phyloP scores from a whole-genome alignment of 2,329 filamentous ascomycete species.

The Fusarium incarnatum region DNA sequence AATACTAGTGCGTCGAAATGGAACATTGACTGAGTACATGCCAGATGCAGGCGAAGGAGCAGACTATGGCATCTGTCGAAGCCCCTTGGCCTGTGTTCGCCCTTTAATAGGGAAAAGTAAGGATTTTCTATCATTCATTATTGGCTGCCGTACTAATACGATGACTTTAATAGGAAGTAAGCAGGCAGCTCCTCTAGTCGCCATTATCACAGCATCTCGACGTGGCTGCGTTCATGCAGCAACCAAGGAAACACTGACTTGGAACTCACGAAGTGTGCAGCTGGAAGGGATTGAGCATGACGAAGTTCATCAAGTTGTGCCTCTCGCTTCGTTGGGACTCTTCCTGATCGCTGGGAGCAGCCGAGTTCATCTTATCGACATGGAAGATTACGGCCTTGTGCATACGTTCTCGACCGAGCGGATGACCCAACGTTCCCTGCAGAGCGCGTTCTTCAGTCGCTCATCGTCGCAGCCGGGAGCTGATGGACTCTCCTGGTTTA shows the following conservation, averaged over 20 bases:
- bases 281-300: slow-evolving; percentile 60
- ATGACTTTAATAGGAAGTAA: slow-evolving; percentile 19
- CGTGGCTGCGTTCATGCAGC: slow-evolving; percentile 64
- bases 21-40: slow-evolving; percentile 69
- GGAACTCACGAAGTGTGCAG: slow-evolving; percentile 62
- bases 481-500: slow-evolving; percentile 70
- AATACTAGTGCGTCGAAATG: slow-evolving; percentile 72
- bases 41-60: slow-evolving; percentile 56
- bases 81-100: slow-evolving; percentile 63
- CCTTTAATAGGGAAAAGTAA: slow-evolving; percentile 60
- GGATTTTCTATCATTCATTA: slow-evolving; percentile 18
- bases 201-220: slow-evolving; percentile 60
- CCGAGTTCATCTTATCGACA: slow-evolving; percentile 68
- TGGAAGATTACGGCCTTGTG: slow-evolving; percentile 61
- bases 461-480: slow-evolving; percentile 62
- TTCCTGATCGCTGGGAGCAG: slow-evolving; percentile 70
- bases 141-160: not conserved
- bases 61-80: slow-evolving; percentile 64
- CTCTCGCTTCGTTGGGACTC: slow-evolving; percentile 67
- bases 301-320: slow-evolving; percentile 65
- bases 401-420: slow-evolving; percentile 70
- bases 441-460: slow-evolving; percentile 65
- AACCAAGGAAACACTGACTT: slow-evolving; percentile 56
- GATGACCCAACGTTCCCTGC: slow-evolving; percentile 69
- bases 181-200: slow-evolving; percentile 27